Evolutionary conservation across 2,329 filamentous ascomycete species (phyloP), one percentile per base, ranked within the genome.

Genomic region (Diaporthe helianthi): DNA sequence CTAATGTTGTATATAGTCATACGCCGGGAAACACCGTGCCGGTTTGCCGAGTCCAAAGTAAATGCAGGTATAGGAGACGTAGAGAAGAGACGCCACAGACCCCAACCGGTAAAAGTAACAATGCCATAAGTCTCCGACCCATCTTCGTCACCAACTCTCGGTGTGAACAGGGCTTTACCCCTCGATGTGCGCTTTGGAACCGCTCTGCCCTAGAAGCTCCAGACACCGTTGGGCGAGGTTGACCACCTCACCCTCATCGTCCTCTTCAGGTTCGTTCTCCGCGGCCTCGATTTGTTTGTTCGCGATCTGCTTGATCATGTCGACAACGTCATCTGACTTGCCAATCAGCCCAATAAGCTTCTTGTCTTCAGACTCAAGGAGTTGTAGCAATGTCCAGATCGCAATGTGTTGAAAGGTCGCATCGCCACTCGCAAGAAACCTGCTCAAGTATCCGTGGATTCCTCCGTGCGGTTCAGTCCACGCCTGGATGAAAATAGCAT

Each of bases 331-430:
- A 73, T 95, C 92, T 1, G 94, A 94, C 77, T 95, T 92, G 75
- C 93, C 90, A 74, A 99, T 98, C 60, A 93, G 89, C 61, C 90
- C 90, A 72, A 98, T 92, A n/a, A 99, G 85, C 67, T 89, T 91
- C 81, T 92, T 90, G 78, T 99, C 95, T 78, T 97, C 94, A 0
- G 95, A 98, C 81, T 99, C 96, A 63, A 99, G 90, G 5, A 99
- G 87, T 78, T 99, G 96, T 4, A 99, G 87, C 58, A 99, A 83
- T 1, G 96, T 99, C 96, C 96, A 99, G 72, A 98, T 97, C 63
- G 96, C 96, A 77, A 99, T 99, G 79, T 99, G 96, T 81, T 99
- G 96, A 85, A 99, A 99, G 0, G 96, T 99, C 0, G 96, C 90
- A 78, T 99, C 96, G 49, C 94, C 95, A 73, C 94, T 98, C 53